Evolutionary conservation across 495 filamentous ascomycete genomes (phyloP).

Genomic region (Penicillium tannophilum): DNA sequence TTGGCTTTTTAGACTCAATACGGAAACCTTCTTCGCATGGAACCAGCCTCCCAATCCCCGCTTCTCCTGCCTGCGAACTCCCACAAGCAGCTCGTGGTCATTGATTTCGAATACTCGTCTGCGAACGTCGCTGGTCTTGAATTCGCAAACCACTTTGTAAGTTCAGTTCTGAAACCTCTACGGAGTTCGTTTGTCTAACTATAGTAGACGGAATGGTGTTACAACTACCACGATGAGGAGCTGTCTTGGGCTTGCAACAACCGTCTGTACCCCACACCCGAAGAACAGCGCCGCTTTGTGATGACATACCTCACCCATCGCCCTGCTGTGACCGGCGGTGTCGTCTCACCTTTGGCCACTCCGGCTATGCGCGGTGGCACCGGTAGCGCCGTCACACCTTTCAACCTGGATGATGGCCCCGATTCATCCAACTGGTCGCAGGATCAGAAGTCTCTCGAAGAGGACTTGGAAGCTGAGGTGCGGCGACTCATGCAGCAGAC

Average conservation of each 20-base stretch:
- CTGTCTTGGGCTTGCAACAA: slow-evolving; percentile 67
- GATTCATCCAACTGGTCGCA: slow-evolving; percentile 33
- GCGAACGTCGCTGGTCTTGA: slow-evolving; percentile 87
- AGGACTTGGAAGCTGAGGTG: slow-evolving; percentile 62
- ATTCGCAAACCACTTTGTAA: slow-evolving; percentile 96
- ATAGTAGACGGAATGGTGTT: slow-evolving; percentile 83
- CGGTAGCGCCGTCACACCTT: slow-evolving; percentile 34
- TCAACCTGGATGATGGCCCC: slow-evolving; percentile 37
- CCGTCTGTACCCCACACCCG: slow-evolving; percentile 70
- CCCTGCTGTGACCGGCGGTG: slow-evolving; percentile 55
- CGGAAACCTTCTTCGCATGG: slow-evolving; percentile 92
- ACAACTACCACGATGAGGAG: slow-evolving; percentile 83
- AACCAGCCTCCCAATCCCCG: slow-evolving; percentile 81
- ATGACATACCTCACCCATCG: slow-evolving; percentile 82
- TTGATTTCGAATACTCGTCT: slow-evolving; percentile 97
- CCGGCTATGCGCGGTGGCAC: slow-evolving; percentile 41
- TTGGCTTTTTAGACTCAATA: slow-evolving; percentile 77
- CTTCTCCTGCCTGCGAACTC: slow-evolving; percentile 85
- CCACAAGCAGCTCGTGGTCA: slow-evolving; percentile 93
- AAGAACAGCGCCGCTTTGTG: slow-evolving; percentile 84
- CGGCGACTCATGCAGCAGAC: slow-evolving; percentile 73
- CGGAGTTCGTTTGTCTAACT: slow-evolving; percentile 7
- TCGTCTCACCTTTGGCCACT: slow-evolving; percentile 57
- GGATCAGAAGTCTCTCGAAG: slow-evolving; percentile 61
- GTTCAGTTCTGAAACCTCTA: slow-evolving; percentile 19